Percentiles rank a stretch among this genome's conserved stretches.
Evolutionary conservation across 2,329 filamentous ascomycete genomes (phyloP).

Genomic region (Aspergillus puulaauensis): DNA sequence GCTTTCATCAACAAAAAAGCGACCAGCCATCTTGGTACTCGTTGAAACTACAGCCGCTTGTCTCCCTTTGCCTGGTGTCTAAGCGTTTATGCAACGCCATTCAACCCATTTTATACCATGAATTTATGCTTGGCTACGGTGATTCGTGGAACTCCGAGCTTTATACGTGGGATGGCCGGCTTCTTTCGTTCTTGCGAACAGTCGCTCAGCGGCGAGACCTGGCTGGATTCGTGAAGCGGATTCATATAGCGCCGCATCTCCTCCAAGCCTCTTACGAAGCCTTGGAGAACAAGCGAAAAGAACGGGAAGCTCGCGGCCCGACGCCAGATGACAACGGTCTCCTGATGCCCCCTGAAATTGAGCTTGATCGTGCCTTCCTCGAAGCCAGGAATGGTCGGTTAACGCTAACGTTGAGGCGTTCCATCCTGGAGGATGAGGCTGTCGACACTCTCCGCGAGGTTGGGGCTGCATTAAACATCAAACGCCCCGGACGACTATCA

Average conservation of each 20-base stretch:
- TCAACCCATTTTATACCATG: conserved; percentile 22
- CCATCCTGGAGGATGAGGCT: background rate
- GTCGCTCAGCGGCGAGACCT: conserved; percentile 18
- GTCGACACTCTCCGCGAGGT: background rate
- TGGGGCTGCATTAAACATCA: background rate
- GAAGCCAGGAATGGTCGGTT: too few relatives aligned
- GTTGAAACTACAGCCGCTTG: conserved; percentile 12
- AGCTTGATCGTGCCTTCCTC: background rate
- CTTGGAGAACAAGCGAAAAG: background rate
- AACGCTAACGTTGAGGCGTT: too few relatives aligned
- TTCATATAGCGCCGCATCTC: conserved; percentile 7
- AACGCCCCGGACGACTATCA: background rate
- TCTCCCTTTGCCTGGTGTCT: conserved; percentile 20
- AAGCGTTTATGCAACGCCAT: conserved; percentile 14
- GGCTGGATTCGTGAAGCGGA: conserved; percentile 11
- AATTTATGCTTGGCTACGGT: conserved; percentile 25
- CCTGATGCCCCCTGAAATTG: background rate
- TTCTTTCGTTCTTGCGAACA: conserved; percentile 22
- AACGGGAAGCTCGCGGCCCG: background rate
- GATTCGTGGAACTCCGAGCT: conserved; percentile 19
- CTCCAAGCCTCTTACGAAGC: background rate
- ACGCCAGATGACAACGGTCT: background rate
- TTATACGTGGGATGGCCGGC: conserved; percentile 21
- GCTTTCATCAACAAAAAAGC: background rate
- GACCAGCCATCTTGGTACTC: conserved; percentile 22